Percentiles rank a stretch among this genome's conserved stretches.
Evolutionary conservation across 805 yeast genomes (phyloP).

Genomic region (Kluyveromyces wickerhamii): DNA sequence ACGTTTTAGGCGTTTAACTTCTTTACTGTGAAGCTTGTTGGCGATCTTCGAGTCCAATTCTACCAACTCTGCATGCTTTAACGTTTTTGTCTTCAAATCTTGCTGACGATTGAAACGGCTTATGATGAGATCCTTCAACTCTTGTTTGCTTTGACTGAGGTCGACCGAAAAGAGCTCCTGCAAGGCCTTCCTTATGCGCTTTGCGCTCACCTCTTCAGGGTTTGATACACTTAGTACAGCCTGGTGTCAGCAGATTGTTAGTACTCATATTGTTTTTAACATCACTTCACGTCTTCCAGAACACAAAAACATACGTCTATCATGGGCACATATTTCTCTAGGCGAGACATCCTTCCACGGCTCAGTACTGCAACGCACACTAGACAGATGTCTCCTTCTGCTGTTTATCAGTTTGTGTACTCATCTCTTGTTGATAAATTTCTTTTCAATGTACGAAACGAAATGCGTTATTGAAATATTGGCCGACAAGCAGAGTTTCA

Average conservation of each 20-base stretch:
- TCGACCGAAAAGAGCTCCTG: slow-evolving; percentile 58
- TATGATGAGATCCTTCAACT: slow-evolving; percentile 51
- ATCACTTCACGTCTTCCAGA: too few relatives aligned
- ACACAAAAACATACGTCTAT: slow-evolving; percentile 47
- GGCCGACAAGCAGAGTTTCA: too few relatives aligned
- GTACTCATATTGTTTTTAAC: too few relatives aligned
- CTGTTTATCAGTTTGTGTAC: too few relatives aligned
- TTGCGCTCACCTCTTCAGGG: slow-evolving; percentile 60
- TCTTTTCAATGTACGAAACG: too few relatives aligned
- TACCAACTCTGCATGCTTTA: slow-evolving; percentile 33
- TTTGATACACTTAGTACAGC: slow-evolving; percentile 69
- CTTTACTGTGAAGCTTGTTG: slow-evolving; percentile 35
- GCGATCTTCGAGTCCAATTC: slow-evolving; percentile 47
- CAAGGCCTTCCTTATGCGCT: slow-evolving; percentile 62
- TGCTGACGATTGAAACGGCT: slow-evolving; percentile 45
- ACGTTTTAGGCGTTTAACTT: slow-evolving; percentile 7
- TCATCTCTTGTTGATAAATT: too few relatives aligned
- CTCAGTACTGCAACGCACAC: too few relatives aligned
- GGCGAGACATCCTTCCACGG: too few relatives aligned
- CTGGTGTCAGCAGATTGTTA: too few relatives aligned
- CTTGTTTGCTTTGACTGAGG: slow-evolving; percentile 43
- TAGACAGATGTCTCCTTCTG: too few relatives aligned
- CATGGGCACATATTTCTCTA: slow-evolving; percentile 44
- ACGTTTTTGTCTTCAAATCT: slow-evolving; percentile 26
- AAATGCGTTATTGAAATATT: too few relatives aligned